phyloP scores from a whole-genome alignment of 148 eudicot species.

The Nyssa sinensis region DNA sequence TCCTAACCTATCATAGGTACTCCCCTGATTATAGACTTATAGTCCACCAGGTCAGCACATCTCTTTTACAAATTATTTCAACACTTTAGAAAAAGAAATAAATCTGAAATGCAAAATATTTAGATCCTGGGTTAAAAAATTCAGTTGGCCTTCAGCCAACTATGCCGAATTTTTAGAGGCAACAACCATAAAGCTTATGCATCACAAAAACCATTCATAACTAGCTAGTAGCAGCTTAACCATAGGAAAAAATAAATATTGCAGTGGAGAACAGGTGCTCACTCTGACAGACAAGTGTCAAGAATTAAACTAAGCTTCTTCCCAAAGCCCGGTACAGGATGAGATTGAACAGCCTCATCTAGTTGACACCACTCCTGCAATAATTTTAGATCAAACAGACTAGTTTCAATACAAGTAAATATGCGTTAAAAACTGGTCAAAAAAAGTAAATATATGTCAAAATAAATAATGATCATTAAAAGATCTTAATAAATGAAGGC shows the following conservation, averaged over 20 bases:
- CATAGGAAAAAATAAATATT: background rate
- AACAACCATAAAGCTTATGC: background rate
- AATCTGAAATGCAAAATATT: too few species aligned
- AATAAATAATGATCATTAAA: background rate
- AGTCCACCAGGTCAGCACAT: too few species aligned
- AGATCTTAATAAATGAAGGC: background rate
- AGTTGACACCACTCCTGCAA: slow-evolving; percentile 76
- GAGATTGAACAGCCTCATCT: slow-evolving; percentile 64
- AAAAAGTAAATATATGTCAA: background rate
- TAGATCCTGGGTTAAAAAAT: too few species aligned
- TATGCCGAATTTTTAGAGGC: too few species aligned
- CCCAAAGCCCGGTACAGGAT: slow-evolving; percentile 73
- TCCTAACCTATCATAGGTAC: too few species aligned
- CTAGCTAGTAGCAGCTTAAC: background rate
- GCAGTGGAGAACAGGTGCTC: slow-evolving; percentile 26
- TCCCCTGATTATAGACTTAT: too few species aligned
- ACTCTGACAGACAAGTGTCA: slow-evolving; percentile 69
- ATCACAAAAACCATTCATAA: background rate
- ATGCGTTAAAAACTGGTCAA: too few species aligned
- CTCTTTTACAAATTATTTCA: too few species aligned
- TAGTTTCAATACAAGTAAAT: slow-evolving; percentile 8
- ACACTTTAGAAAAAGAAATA: too few species aligned
- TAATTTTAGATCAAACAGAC: background rate
- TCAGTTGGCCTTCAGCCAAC: too few species aligned
- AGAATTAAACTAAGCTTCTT: slow-evolving; percentile 75